These are phyloP conservation scores for Volvox reticuliferus DNA, from an alignment of 139 green algal genomes.

Conservation along the genomic window DNA sequence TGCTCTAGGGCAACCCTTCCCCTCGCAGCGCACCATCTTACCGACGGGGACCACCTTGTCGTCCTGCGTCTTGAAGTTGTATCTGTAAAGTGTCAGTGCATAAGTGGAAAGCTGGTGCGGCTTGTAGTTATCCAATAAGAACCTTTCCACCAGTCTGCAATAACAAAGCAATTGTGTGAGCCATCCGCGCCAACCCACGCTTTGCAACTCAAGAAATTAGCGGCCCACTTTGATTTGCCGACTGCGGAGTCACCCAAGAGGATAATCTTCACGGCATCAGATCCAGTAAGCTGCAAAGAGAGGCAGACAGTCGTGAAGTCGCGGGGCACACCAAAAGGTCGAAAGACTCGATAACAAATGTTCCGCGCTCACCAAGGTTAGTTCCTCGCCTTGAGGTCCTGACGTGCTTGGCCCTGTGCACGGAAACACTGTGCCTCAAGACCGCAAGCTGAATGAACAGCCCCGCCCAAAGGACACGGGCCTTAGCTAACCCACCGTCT, in stretches of 20 bases:
- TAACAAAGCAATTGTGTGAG: background rate
- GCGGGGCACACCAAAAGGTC: slow-evolving; percentile 15
- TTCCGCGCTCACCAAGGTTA: slow-evolving; percentile 52
- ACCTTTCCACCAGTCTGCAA: slow-evolving; percentile 75
- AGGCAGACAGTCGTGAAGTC: background rate
- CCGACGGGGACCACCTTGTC: slow-evolving; percentile 54
- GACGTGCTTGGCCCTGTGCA: slow-evolving; percentile 39
- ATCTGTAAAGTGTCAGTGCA: slow-evolving; percentile 74
- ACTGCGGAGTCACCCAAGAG: slow-evolving; percentile 78
- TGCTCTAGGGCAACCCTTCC: background rate
- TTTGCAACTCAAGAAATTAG: background rate
- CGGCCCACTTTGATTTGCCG: slow-evolving; percentile 77
- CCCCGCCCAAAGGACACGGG: background rate
- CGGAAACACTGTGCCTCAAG: background rate
- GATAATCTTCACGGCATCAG: slow-evolving; percentile 71
- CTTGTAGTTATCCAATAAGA: slow-evolving; percentile 77
- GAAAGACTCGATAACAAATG: background rate
- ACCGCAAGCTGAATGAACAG: background rate
- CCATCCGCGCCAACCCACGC: background rate
- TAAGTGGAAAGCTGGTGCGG: slow-evolving; percentile 79
- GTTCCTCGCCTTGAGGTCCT: slow-evolving; percentile 61
- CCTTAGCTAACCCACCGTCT: background rate
- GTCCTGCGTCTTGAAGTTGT: slow-evolving; percentile 69
- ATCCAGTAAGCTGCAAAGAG: slow-evolving; percentile 61
- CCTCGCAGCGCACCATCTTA: slow-evolving; percentile 12